Percentiles rank a stretch among this genome's conserved stretches.
Conservation (phyloP, 202 grass and related monocot genomes). For the Zizania palustris region DNA sequence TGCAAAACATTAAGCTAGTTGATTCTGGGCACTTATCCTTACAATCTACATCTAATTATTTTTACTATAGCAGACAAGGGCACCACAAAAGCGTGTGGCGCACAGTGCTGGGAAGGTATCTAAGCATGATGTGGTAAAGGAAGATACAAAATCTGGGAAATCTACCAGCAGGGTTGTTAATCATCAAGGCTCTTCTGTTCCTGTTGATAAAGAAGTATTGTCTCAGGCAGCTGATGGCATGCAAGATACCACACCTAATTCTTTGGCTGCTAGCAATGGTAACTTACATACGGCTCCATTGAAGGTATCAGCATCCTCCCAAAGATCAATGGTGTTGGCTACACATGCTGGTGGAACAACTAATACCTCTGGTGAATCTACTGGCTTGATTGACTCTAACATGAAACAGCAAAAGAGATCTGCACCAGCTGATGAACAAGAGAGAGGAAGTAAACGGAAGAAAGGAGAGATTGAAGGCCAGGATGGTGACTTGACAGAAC, state of each 20-base stretch:
- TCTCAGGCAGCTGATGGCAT: constrained; percentile 47
- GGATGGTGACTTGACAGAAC: constrained; percentile 55
- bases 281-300: constrained; percentile 29
- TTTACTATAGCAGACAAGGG: constrained; percentile 58
- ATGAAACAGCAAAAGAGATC: constrained; percentile 72
- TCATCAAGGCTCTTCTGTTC: constrained; percentile 52
- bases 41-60: constrained; percentile 36
- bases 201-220: constrained; percentile 51
- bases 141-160: constrained; percentile 78
- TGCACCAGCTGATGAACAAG: constrained; percentile 62
- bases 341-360: constrained; percentile 51
- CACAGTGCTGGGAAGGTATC: constrained; percentile 60
- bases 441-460: constrained; percentile 73
- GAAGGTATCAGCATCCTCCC: constrained; percentile 51
- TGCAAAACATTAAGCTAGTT: constrained; percentile 20
- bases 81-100: constrained; percentile 57
- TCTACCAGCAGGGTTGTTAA: constrained; percentile 50
- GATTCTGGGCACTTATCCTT: constrained; percentile 29
- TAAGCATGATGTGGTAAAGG: constrained; percentile 70
- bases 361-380: constrained; percentile 48
- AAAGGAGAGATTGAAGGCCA: constrained; percentile 67
- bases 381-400: constrained; percentile 44
- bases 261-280: constrained; percentile 48
- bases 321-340: constrained; percentile 46
- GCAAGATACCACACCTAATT: constrained; percentile 40